Evolutionary conservation across 2,329 filamentous ascomycete species (phyloP).

Genomic region (Fusarium phyllophilum): DNA sequence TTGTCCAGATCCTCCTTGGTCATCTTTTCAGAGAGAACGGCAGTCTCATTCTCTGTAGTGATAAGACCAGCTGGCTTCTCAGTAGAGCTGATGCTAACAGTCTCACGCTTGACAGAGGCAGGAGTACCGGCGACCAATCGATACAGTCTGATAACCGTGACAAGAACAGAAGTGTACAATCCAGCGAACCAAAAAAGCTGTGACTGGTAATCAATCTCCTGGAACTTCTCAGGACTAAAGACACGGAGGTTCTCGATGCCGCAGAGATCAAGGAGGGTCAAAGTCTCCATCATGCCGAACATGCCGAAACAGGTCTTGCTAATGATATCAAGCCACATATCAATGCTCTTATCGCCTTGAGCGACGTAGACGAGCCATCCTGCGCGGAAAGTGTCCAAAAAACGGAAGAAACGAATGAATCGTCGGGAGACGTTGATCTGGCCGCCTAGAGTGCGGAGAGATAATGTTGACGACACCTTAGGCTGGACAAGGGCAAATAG

Average conservation of each 20-base stretch:
- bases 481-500: constrained; percentile 51
- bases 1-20: constrained; percentile 42
- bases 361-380: constrained; percentile 57
- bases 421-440: constrained; percentile 64
- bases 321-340: constrained; percentile 63
- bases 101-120: constrained; percentile 47
- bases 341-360: constrained; percentile 44
- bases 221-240: constrained; percentile 62
- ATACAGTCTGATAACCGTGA: constrained; percentile 55
- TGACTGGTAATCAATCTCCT: constrained; percentile 65
- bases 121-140: constrained; percentile 50
- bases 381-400: constrained; percentile 67
- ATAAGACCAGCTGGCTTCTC: constrained; percentile 32
- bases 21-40: constrained; percentile 29
- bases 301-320: constrained; percentile 70
- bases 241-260: constrained; percentile 57
- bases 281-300: constrained; percentile 74
- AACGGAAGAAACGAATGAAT: constrained; percentile 75
- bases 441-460: constrained; percentile 50
- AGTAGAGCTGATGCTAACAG: constrained; percentile 43
- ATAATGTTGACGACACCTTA: constrained; percentile 45
- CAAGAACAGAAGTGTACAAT: constrained; percentile 61
- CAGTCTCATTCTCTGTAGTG: constrained; percentile 27
- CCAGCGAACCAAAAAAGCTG: constrained; percentile 77
- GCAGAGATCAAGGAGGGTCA: constrained; percentile 67